Evolutionary conservation across 108 stramenopile genomes (phyloP).

Genomic region (Epithemia pelagica): DNA sequence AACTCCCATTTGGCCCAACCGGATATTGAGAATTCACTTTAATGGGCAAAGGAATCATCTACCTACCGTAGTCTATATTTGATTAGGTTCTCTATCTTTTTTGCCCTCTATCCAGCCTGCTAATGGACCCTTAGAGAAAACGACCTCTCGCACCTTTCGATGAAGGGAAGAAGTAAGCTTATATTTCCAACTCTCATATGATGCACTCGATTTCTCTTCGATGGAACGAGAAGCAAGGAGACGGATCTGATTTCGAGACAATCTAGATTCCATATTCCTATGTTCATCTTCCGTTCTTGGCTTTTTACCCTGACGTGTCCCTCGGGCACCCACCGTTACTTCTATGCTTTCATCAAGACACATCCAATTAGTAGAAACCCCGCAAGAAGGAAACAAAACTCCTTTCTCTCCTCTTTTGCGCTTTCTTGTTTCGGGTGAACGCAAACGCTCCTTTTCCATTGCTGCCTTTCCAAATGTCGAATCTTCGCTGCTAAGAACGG

Average conservation of each 20-base stretch:
- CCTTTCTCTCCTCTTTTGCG: constrained; percentile 11
- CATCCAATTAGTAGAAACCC: constrained; percentile 57
- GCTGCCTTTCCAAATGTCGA: not conserved
- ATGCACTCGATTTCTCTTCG: not conserved
- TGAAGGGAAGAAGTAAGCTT: not conserved
- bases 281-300: constrained; percentile 50
- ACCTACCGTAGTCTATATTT: too few relatives aligned
- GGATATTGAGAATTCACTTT: constrained; percentile 1
- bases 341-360: constrained; percentile 30
- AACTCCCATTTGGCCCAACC: constrained; percentile 74
- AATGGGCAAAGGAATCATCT: not conserved
- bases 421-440: not conserved
- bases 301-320: constrained; percentile 73
- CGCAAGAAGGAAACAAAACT: constrained; percentile 22
- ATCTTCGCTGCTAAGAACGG: not conserved
- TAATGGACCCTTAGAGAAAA: not conserved
- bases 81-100: not conserved
- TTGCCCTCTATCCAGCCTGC: not conserved
- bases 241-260: constrained; percentile 31
- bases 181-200: not conserved
- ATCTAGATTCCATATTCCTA: constrained; percentile 39
- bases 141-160: not conserved
- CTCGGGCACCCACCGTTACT: constrained; percentile 70
- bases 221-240: not conserved
- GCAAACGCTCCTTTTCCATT: not conserved